Base-by-base conservation (phyloP, 2,329 filamentous ascomycete species). In the Mycosphaerella sp. region DNA sequence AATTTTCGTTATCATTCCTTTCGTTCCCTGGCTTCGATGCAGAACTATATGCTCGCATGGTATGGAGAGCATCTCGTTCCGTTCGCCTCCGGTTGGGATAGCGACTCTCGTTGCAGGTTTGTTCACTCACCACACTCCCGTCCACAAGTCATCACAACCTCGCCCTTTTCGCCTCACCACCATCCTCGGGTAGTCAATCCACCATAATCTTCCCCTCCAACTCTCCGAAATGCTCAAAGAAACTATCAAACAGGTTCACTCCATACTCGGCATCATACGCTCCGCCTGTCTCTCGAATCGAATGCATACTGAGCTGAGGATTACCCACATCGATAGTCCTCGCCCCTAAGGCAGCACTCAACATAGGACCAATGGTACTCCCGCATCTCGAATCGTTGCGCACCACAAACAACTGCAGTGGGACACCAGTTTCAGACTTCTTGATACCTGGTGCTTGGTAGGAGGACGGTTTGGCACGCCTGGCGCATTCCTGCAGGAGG, bases 281-380 rank as follows among this genome's bases (percentile, higher is more conserved):
- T 39, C 93, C 93, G 23, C 88, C 87, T 42, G 89, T 95, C 78
- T 97, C 93, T 51, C 93, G 84, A 67, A 96, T 96, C 68, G 87
- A 93, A 74, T 97, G 92, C 93, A 97, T 97, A 69, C 87, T 90
- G 60, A 96, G 77, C 76, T 97, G 92, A 29, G 92, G 86, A 73
- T 96, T 97, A 8, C 92, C 92, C 53, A 97, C 74, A 73, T 98
- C 93, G 43, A 98, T 78, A 1, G 93, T 97, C 58, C 93, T 80
- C 51, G 89, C 84, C 53, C 93, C 93, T 64, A 97, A 76, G 55
- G 85, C 85, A 23, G 92, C 90, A 51, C 87, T 87, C 44, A 97
- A 78, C 84, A 96, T 96, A n/a, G 93, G 93, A 0, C 93, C 93
- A 67, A 98, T 98, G 36, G 93, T 98, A 75, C 88, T 92, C 53